Base-by-base conservation (phyloP, 2,329 filamentous ascomycete species). In the Sporothrix protearum region DNA sequence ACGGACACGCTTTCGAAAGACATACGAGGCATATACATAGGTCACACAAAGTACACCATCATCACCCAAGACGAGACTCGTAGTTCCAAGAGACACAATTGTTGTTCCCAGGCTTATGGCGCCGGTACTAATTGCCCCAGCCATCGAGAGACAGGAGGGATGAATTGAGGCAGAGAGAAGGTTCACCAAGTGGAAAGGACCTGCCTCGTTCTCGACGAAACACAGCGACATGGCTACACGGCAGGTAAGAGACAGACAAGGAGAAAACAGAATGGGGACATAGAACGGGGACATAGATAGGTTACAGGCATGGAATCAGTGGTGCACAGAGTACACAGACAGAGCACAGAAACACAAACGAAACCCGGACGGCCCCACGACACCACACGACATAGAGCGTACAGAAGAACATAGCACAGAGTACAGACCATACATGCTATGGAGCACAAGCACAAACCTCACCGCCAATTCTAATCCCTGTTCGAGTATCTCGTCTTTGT, bases 61-160 rank as follows among this genome's bases (percentile, higher is more conserved):
- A 53, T 7, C 3, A 5, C 19, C 19, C 28, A 10, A 33, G 55
- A 59, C 55, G 25, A 33, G 25, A 3, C n/a, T 30, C 16, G 14
- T 19, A 7, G 8, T 28, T 25, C 49, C 49, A 53, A 22, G 22
- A 53, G 12, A 53, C 12, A 53, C 49, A 3, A 22, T 9, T n/a
- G n/a, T 25, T 22, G 33, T 39, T 51, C 55, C 71, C 68, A 72
- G 59, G 67, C 64, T n/a, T 39, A 16, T n/a, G 71, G 71, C 36
- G 51, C 39, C 51, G 42, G 25, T 3, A 51, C 14, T 59, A 49
- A 69, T 69, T 72, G 67, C 57, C 19, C 47, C 47, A 19, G 59
- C 36, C 59, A 63, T 36, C 36, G 36, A 45, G 59, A 16, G 39
- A 42, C 22, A 45, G n/a, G 57, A 14, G 10, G 9, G 4, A 10